Evolutionary conservation across 2,329 filamentous ascomycete genomes (phyloP).

Genomic region (Epichloe baconii): DNA sequence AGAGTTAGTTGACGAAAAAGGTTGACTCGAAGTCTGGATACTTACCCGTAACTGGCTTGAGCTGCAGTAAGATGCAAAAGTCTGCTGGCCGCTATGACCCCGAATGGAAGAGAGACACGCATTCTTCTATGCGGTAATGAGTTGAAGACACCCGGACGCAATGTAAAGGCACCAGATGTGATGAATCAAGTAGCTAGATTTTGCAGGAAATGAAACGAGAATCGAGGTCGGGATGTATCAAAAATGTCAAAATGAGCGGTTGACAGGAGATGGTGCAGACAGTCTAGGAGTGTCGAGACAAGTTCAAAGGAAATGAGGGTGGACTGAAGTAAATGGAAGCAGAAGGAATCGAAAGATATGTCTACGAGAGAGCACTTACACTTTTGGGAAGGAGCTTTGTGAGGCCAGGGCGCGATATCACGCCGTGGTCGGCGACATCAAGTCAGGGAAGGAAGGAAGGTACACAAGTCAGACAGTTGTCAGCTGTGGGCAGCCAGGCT

Average conservation of each 20-base stretch:
- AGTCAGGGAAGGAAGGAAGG: background rate
- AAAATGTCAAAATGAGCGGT: constrained; percentile 3
- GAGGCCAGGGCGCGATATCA: background rate
- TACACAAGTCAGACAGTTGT: background rate
- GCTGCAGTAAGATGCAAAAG: constrained; percentile 19
- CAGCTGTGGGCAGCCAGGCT: background rate
- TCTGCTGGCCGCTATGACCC: constrained; percentile 22
- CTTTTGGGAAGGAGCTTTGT: background rate
- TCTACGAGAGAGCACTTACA: background rate
- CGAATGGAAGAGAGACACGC: constrained; percentile 24
- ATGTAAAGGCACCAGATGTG: background rate
- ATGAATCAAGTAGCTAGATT: constrained; percentile 4
- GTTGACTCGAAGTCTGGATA: background rate
- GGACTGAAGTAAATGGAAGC: background rate
- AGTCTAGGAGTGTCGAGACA: background rate
- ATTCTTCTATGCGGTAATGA: constrained; percentile 17
- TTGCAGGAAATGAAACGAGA: constrained; percentile 1
- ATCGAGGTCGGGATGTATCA: constrained; percentile 1
- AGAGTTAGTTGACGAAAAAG: background rate
- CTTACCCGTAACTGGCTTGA: constrained; percentile 23
- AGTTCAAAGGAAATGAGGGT: background rate
- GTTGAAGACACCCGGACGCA: background rate
- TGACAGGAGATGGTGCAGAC: background rate
- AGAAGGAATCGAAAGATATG: background rate
- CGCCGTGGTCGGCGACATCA: background rate